Base-by-base conservation (phyloP, 441 rosid species). In the Erysimum cheiri region DNA sequence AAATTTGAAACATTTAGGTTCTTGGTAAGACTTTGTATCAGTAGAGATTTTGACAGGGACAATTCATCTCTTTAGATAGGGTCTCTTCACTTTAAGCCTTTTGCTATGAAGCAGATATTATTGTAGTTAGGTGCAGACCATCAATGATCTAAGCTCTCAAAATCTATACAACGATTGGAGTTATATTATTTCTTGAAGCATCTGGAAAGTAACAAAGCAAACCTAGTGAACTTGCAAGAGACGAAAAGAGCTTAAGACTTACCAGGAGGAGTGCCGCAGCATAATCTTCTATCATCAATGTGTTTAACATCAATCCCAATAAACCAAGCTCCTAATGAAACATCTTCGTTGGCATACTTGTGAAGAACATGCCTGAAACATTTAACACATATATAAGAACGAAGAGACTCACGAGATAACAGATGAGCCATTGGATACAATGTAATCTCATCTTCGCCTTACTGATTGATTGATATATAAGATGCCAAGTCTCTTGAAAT, bases 221-320 rank as follows among this genome's bases (percentile, higher is more conserved):
- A 48, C 17, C 17, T 41, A n/a, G 47, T 41, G n/a, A 41, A 41
- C 26, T 36, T 44, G 49, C 12, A 68, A 70, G 62, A 59, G 14
- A 53, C 3, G 1, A 36, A 47, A 64, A 29, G 31, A 58, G 43
- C 17, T 19, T 9, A n/a, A 61, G 36, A 37, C 80, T 80, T 84
- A 95, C 96, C 97, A 22, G 96, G 96, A 73, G 93, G 98, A 14
- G 97, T 95, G 80, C 98, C 98, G 36, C 99, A 95, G 33, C 98
- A 95, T 33, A 95, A 78, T 79, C 99, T 87, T 67, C 98, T 82
- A 68, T 95, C 98, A 64, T 92, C 99, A 10, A 92, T 85, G 71
- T 92, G 98, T 62, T 95, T 86, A 46, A 80, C 93, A 56, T 95
- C 98, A 17, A 95, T 87, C 19, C 99, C 97, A 5, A 95, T 89